A percentile compares a stretch with the other conserved stretches of the same genome.
phyloP scores from a whole-genome alignment of 2,329 filamentous ascomycete genomes.

The Magnaporthiopsis incrustans region DNA sequence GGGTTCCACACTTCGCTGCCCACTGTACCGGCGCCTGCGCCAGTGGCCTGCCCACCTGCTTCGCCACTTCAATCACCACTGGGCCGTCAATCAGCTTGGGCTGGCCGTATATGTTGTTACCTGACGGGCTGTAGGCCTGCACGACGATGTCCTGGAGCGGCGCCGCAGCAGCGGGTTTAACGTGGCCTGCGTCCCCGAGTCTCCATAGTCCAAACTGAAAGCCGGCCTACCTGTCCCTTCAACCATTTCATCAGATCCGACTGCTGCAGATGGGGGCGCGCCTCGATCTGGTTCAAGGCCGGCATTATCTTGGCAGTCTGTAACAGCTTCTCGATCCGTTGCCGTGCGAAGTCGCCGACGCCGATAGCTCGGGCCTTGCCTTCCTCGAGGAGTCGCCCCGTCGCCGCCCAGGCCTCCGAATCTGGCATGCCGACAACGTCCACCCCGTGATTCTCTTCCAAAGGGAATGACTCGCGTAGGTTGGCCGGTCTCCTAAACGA shows the following conservation, averaged over 20 bases:
- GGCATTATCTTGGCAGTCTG: slow-evolving; percentile 46
- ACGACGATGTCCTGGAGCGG: slow-evolving; percentile 40
- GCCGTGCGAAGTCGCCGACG: slow-evolving; percentile 41
- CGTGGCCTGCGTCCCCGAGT: too few relatives aligned
- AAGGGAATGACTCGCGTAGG: slow-evolving; percentile 37
- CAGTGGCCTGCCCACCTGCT: slow-evolving; percentile 28
- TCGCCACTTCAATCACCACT: slow-evolving; percentile 37
- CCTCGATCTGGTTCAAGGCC: slow-evolving; percentile 61
- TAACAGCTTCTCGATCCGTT: slow-evolving; percentile 33
- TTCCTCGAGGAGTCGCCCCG: slow-evolving; percentile 29
- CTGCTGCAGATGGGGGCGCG: slow-evolving; percentile 61
- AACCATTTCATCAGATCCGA: slow-evolving; percentile 47
- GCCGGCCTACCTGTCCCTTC: slow-evolving; percentile 30
- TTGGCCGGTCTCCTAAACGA: background rate
- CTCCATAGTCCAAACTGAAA: too few relatives aligned
- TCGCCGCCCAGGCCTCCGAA: slow-evolving; percentile 29
- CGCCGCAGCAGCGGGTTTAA: too few relatives aligned
- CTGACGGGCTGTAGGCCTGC: slow-evolving; percentile 58
- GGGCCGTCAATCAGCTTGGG: slow-evolving; percentile 41
- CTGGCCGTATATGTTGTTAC: slow-evolving; percentile 38
- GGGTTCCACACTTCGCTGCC: slow-evolving; percentile 42
- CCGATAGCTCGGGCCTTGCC: slow-evolving; percentile 38
- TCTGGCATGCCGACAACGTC: slow-evolving; percentile 15
- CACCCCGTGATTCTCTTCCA: slow-evolving; percentile 15
- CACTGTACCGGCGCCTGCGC: slow-evolving; percentile 45